Conservation (phyloP, 2,329 filamentous ascomycete genomes). For the Ilyonectria robusta region DNA sequence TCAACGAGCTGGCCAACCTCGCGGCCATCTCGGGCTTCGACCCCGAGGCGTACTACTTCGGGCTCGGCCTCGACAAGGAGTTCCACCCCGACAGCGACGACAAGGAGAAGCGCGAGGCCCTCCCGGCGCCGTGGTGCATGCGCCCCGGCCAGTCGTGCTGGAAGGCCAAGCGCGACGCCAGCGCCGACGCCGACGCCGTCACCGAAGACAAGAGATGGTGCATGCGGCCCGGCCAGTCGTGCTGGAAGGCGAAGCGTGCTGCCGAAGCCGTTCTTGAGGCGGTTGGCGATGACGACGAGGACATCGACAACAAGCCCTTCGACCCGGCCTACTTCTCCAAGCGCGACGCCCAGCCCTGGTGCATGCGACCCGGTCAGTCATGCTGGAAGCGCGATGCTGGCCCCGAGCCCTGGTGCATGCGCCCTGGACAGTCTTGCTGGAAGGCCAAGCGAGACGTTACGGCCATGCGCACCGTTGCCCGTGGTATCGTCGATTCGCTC, state of each 20-base stretch:
- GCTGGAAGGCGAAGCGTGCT: slow-evolving; percentile 56
- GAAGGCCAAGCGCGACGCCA: slow-evolving; percentile 45
- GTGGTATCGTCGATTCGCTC: slow-evolving; percentile 44
- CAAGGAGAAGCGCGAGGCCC: slow-evolving; percentile 42
- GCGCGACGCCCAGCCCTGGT: slow-evolving; percentile 48
- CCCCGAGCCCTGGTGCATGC: slow-evolving; percentile 46
- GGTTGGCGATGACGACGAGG: slow-evolving; percentile 35
- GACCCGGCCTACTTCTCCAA: slow-evolving; percentile 53
- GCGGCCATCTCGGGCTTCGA: slow-evolving; percentile 51
- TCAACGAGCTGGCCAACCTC: slow-evolving; percentile 57
- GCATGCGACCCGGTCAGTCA: slow-evolving; percentile 48
- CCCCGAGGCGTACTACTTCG: slow-evolving; percentile 51
- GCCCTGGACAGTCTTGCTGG: slow-evolving; percentile 54
- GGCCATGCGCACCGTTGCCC: slow-evolving; percentile 47
- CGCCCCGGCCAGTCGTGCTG: slow-evolving; percentile 58
- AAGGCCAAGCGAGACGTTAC: slow-evolving; percentile 55
- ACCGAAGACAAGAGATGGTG: slow-evolving; percentile 48
- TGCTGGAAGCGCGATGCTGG: slow-evolving; percentile 53
- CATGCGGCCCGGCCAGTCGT: slow-evolving; percentile 49
- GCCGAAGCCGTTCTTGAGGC: slow-evolving; percentile 48
- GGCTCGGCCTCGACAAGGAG: slow-evolving; percentile 48
- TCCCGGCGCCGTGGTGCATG: slow-evolving; percentile 52
- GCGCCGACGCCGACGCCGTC: slow-evolving; percentile 54
- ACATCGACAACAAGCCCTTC: slow-evolving; percentile 49
- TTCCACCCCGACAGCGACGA: slow-evolving; percentile 39